Percentiles rank a stretch among this genome's conserved stretches.
Conservation (phyloP, 345 rosid species). For the Brassica napus region DNA sequence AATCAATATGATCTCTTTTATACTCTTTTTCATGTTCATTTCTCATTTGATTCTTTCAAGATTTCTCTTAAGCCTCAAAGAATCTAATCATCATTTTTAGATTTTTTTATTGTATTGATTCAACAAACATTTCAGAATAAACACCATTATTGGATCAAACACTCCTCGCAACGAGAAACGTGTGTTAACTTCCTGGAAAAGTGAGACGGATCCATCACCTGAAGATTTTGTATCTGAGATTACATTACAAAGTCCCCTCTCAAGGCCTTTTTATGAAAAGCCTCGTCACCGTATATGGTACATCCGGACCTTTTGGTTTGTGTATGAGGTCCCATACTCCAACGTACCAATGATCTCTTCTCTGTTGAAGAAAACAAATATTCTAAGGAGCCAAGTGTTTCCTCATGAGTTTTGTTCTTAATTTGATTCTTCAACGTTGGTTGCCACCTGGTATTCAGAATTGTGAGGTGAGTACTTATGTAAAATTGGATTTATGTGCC, state of each 20-base stretch:
- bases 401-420: too few relatives aligned
- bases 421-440: background rate
- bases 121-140: too few relatives aligned
- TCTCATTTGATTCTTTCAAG: too few relatives aligned
- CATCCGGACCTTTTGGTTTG: conserved; percentile 39
- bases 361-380: background rate
- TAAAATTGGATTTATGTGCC: background rate
- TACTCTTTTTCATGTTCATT: too few relatives aligned
- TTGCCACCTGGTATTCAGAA: background rate
- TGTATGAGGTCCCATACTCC: conserved; percentile 23
- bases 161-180: too few relatives aligned
- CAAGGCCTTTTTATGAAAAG: conserved; percentile 34
- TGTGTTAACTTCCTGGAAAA: too few relatives aligned
- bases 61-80: too few relatives aligned
- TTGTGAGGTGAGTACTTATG: background rate
- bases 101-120: too few relatives aligned
- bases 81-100: too few relatives aligned
- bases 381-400: background rate
- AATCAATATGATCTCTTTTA: too few relatives aligned
- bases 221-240: conserved; percentile 38
- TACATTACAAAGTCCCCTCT: conserved; percentile 30
- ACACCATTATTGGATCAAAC: too few relatives aligned
- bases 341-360: conserved; percentile 15
- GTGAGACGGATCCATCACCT: too few relatives aligned
- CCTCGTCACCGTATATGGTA: conserved; percentile 31